Percentiles rank a stretch among this genome's conserved stretches.
These are phyloP conservation scores for Wickerhamomyces queroliae DNA, from an alignment of 805 yeast genomes.

Conservation along the genomic window DNA sequence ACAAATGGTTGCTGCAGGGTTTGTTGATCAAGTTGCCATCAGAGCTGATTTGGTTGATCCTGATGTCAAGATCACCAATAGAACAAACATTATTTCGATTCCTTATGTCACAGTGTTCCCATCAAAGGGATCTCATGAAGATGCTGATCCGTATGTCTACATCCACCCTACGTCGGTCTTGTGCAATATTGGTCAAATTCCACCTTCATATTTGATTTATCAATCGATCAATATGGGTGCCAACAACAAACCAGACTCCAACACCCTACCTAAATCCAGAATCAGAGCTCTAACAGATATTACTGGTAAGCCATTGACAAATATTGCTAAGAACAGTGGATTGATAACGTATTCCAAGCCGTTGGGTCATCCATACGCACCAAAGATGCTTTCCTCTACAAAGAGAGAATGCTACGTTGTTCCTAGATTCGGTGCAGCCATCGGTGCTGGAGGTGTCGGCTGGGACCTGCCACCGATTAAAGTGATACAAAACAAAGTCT, in stretches of 20 bases:
- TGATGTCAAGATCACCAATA: constrained; percentile 56
- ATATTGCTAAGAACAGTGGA: constrained; percentile 67
- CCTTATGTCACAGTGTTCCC: constrained; percentile 59
- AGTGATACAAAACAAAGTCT: constrained; percentile 61
- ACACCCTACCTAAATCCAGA: constrained; percentile 44
- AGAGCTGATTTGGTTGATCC: constrained; percentile 70
- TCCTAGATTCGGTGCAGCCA: constrained; percentile 81
- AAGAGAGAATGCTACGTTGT: constrained; percentile 85
- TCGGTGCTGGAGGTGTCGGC: constrained; percentile 81
- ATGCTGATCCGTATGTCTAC: constrained; percentile 53
- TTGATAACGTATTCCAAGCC: constrained; percentile 86
- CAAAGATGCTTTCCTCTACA: constrained; percentile 56
- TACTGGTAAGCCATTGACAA: constrained; percentile 67
- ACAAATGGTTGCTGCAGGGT: constrained; percentile 92
- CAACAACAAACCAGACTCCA: constrained; percentile 36
- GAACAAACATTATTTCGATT: constrained; percentile 47
- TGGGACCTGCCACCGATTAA: constrained; percentile 87
- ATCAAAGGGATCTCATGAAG: constrained; percentile 25
- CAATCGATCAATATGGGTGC: constrained; percentile 56
- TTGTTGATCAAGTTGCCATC: constrained; percentile 83
- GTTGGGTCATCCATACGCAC: constrained; percentile 83
- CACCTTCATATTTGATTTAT: constrained; percentile 77
- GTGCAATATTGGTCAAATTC: constrained; percentile 53
- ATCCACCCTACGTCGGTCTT: constrained; percentile 78
- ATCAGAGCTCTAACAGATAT: constrained; percentile 76